A percentile compares a stretch with the other conserved stretches of the same genome.
phyloP scores from a whole-genome alignment of 2,329 filamentous ascomycete species.

The Aspergillus ochraceoroseus region DNA sequence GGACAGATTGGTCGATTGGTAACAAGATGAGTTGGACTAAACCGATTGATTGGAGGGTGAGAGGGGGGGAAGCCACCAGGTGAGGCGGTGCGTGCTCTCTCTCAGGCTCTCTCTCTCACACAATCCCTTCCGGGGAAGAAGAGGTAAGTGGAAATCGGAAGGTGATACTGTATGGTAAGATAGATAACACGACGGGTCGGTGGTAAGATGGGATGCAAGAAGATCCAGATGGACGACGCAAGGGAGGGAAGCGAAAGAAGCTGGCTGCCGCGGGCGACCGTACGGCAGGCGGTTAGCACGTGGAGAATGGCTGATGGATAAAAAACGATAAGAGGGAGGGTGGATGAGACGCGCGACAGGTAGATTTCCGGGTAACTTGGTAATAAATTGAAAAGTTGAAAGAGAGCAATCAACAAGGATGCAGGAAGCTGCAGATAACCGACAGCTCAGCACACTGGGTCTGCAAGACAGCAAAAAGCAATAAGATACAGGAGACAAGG shows the following conservation, averaged over 20 bases:
- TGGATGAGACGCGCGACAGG: too few species aligned
- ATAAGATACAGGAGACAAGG: constrained; percentile 9
- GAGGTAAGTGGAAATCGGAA: constrained; percentile 8
- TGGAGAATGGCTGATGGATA: constrained; percentile 22
- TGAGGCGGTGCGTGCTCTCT: constrained; percentile 29
- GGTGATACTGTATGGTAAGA: constrained; percentile 21
- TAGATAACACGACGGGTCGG: constrained; percentile 14
- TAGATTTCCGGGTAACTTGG: too few species aligned
- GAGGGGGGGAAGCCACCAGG: constrained; percentile 22
- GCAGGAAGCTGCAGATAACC: constrained; percentile 21
- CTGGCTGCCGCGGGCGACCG: constrained; percentile 21
- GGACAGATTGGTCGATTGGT: constrained; percentile 20
- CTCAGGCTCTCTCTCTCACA: too few species aligned
- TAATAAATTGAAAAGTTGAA: constrained; percentile 2
- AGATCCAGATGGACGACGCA: constrained; percentile 22
- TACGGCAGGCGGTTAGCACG: constrained; percentile 22
- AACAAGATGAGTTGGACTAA: constrained; percentile 15
- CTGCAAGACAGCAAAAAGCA: constrained; percentile 15
- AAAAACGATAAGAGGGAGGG: constrained; percentile 6
- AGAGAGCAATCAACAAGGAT: constrained; percentile 9
- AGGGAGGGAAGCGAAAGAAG: constrained; percentile 22
- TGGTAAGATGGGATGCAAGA: constrained; percentile 19
- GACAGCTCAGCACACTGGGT: constrained; percentile 25
- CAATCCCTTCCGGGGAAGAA: constrained; percentile 19
- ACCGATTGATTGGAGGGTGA: constrained; percentile 24